These are phyloP conservation scores for Serendipita sp. DNA, from an alignment of 768 basidiomycete genomes.

Conservation along the genomic window DNA sequence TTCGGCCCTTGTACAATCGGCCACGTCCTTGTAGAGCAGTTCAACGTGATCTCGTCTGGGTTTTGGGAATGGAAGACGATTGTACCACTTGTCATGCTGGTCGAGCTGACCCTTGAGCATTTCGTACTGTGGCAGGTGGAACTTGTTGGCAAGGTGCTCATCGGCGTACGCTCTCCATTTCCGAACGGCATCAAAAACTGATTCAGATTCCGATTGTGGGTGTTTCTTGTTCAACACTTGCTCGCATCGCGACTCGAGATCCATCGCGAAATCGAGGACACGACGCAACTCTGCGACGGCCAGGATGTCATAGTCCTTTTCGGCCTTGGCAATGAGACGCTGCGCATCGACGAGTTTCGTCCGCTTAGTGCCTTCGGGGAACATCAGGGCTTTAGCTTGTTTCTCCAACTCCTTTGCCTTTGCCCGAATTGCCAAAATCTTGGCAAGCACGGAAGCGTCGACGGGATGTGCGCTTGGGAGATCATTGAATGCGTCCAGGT, in stretches of 20 bases:
- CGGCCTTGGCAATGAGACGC: constrained; percentile 50
- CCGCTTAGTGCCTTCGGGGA: constrained; percentile 35
- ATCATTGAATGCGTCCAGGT: constrained; percentile 57
- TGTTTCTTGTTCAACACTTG: constrained; percentile 53
- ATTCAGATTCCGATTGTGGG: constrained; percentile 36
- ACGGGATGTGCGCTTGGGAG: constrained; percentile 54
- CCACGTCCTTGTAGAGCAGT: constrained; percentile 54
- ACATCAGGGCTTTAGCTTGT: constrained; percentile 57
- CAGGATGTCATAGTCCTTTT: constrained; percentile 61
- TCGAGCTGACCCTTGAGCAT: constrained; percentile 53
- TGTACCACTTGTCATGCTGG: constrained; percentile 54
- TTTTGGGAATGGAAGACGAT: constrained; percentile 53
- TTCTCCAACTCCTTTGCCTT: constrained; percentile 71
- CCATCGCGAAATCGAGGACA: constrained; percentile 59
- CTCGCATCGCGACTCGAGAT: constrained; percentile 63
- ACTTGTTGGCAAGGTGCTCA: constrained; percentile 52
- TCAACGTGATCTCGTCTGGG: constrained; percentile 51
- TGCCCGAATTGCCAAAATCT: constrained; percentile 43
- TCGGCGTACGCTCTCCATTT: constrained; percentile 61
- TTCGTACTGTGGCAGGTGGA: constrained; percentile 57
- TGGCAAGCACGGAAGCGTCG: constrained; percentile 47
- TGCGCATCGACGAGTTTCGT: constrained; percentile 57
- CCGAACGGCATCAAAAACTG: constrained; percentile 55
- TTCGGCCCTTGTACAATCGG: constrained; percentile 56
- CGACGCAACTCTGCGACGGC: constrained; percentile 50